phyloP scores from a whole-genome alignment of 352 stramenopile species.

The Hyphochytrium catenoides region DNA sequence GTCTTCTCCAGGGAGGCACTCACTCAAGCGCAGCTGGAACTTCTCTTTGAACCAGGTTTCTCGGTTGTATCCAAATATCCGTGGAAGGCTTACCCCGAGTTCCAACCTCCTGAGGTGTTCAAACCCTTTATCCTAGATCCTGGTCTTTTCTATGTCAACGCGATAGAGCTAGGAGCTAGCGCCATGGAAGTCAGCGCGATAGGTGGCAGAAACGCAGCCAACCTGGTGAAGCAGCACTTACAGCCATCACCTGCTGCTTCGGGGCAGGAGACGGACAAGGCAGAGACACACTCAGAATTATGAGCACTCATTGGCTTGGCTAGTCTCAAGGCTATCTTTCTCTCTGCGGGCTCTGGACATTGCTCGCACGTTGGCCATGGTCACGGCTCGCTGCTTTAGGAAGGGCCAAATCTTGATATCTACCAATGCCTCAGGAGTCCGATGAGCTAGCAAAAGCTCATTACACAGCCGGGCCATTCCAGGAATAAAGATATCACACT shows the following conservation, averaged over 20 bases:
- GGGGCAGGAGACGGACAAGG: no score
- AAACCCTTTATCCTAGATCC: neutral
- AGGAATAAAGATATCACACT: no score
- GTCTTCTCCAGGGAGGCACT: slow-evolving; percentile 4
- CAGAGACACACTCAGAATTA: no score
- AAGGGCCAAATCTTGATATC: no score
- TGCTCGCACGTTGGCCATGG: no score
- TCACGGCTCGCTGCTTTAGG: no score
- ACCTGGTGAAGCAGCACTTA: slow-evolving; percentile 3
- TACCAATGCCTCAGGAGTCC: no score
- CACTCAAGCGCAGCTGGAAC: neutral
- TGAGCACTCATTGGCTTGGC: no score
- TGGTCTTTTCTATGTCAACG: slow-evolving; percentile 10
- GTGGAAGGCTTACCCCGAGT: slow-evolving; percentile 9
- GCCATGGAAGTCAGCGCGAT: slow-evolving; percentile 12
- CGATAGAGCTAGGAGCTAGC: slow-evolving; percentile 12
- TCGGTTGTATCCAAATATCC: neutral
- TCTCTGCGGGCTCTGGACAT: no score
- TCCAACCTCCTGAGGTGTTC: slow-evolving; percentile 3
- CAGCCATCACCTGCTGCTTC: neutral
- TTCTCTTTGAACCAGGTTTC: slow-evolving; percentile 1
- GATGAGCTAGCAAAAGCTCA: no score
- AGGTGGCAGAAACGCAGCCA: slow-evolving; percentile 10
- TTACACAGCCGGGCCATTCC: no score
- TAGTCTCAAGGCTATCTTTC: no score